phyloP scores from a whole-genome alignment of 352 stramenopile genomes.

The Pythium coloratum region DNA sequence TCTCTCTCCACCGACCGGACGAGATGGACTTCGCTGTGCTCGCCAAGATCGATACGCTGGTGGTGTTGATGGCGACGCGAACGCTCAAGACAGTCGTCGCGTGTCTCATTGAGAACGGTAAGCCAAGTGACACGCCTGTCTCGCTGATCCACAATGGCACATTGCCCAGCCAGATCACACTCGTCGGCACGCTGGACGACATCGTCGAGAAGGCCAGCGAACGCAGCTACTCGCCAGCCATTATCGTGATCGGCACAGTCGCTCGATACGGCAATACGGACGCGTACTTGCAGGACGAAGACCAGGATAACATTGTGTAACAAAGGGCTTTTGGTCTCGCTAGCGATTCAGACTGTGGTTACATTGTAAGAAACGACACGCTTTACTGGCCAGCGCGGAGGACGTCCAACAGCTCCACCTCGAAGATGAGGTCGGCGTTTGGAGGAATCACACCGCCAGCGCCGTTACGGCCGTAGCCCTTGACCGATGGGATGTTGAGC shows the following conservation, averaged over 20 bases:
- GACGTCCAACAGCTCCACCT: conserved; percentile 92
- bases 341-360: neutral
- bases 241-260: conserved; percentile 63
- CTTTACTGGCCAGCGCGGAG: conserved; percentile 22
- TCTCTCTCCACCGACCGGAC: conserved; percentile 64
- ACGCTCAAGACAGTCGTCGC: conserved; percentile 50
- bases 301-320: conserved; percentile 28
- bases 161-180: conserved; percentile 51
- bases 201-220: conserved; percentile 46
- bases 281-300: conserved; percentile 55
- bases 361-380: neutral
- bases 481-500: conserved; percentile 90
- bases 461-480: conserved; percentile 90
- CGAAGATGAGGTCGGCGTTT: conserved; percentile 93
- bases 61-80: conserved; percentile 61
- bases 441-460: conserved; percentile 87
- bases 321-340: neutral
- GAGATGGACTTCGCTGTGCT: conserved; percentile 65
- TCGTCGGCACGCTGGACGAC: conserved; percentile 51
- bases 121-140: conserved; percentile 41
- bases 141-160: conserved; percentile 65
- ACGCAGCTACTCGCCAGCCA: conserved; percentile 70
- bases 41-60: conserved; percentile 50
- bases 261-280: conserved; percentile 57
- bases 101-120: conserved; percentile 44